Conservation (phyloP, 1,284 basidiomycete species). For the Sanghuangporus weigelae region DNA sequence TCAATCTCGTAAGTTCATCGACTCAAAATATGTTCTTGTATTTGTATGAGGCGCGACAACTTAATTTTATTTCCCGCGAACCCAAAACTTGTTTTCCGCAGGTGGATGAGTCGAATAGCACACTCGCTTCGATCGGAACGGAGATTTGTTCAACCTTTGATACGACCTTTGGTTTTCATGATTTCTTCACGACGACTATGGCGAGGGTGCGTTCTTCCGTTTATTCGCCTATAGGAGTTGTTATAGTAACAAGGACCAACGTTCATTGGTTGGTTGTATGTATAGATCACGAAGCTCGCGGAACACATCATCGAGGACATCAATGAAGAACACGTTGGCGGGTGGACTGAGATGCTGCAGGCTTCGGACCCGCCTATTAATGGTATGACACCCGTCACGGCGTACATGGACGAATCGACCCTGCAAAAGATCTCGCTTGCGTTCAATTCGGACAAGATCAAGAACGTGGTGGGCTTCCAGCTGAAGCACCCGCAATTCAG, state of each 20-base stretch:
- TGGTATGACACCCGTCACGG: conserved; percentile 68
- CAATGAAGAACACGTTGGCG: conserved; percentile 81
- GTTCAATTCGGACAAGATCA: conserved; percentile 66
- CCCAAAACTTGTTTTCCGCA: conserved; percentile 24
- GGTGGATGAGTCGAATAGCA: conserved; percentile 79
- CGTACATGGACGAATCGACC: conserved; percentile 77
- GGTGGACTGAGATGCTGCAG: conserved; percentile 81
- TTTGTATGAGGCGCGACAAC: neutral
- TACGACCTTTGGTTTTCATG: conserved; percentile 84
- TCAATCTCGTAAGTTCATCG: conserved; percentile 61
- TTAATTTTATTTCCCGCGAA: conserved; percentile 3
- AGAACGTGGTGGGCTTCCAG: conserved; percentile 68
- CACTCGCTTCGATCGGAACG: conserved; percentile 69
- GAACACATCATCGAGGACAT: conserved; percentile 75
- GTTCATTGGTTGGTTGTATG: conserved; percentile 15
- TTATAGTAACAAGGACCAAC: neutral
- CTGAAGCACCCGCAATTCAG: conserved; percentile 60
- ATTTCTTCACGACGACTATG: conserved; percentile 61
- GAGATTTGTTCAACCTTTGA: conserved; percentile 73
- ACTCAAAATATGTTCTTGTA: neutral
- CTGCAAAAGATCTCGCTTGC: conserved; percentile 63
- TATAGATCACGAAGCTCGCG: conserved; percentile 47
- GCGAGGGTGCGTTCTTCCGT: conserved; percentile 47
- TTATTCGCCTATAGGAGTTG: neutral
- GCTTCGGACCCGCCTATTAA: conserved; percentile 67